These are phyloP conservation scores for Fraxinus quadrangulata DNA, from an alignment of 257 asterid genomes.

Conservation along the genomic window DNA sequence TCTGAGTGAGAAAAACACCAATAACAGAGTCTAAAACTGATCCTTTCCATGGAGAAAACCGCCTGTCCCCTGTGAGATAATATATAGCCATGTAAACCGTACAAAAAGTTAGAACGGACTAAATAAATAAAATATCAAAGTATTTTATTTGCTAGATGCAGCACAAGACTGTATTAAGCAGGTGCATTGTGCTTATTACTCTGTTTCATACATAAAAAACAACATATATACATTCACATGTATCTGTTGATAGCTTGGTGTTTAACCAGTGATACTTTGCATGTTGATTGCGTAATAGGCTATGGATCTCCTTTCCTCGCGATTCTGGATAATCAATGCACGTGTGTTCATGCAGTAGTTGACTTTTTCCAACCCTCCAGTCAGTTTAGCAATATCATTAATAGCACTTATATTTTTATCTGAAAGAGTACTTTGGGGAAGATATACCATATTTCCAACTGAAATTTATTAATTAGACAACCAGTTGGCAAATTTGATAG, in stretches of 20 bases:
- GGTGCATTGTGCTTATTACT: neutral
- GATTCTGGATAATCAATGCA: neutral
- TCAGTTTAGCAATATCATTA: neutral
- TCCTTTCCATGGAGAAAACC: constrained; percentile 61
- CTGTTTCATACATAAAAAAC: neutral
- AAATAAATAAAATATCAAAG: neutral
- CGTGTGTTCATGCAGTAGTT: too few species aligned
- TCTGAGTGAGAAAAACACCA: constrained; percentile 60
- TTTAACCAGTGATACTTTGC: neutral
- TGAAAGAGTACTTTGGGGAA: neutral
- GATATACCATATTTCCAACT: neutral
- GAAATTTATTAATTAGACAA: constrained; percentile 2
- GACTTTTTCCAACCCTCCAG: neutral
- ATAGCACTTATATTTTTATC: neutral
- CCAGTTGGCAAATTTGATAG: constrained; percentile 6
- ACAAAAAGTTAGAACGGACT: too few species aligned
- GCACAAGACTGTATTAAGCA: neutral
- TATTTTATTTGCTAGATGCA: neutral
- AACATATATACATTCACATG: too few species aligned
- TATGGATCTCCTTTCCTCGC: neutral
- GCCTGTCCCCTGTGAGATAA: constrained; percentile 47
- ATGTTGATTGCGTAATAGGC: neutral
- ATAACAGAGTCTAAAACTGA: constrained; percentile 56
- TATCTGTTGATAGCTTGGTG: neutral
- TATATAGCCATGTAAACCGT: neutral